A percentile compares a stretch with the other conserved stretches of the same genome.
phyloP scores from a whole-genome alignment of 2,329 filamentous ascomycete species.

The Phoma sp. region DNA sequence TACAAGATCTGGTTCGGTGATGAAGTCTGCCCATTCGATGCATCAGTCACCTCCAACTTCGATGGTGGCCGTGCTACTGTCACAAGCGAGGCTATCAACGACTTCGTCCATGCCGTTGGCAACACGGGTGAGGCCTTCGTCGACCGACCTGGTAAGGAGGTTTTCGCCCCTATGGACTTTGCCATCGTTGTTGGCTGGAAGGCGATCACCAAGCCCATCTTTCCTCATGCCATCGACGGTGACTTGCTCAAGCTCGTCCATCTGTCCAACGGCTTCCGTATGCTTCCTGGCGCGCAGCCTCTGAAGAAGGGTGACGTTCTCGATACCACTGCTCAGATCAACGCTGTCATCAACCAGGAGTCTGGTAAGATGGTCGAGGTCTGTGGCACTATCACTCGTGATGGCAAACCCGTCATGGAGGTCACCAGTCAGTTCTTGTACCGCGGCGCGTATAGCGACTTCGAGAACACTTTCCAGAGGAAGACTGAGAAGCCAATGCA shows the following conservation, averaged over 20 bases:
- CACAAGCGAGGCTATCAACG: conserved; percentile 91
- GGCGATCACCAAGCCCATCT: conserved; percentile 98
- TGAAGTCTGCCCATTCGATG: conserved; percentile 82
- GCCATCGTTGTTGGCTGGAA: conserved; percentile 99
- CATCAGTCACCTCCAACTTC: conserved; percentile 84
- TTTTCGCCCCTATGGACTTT: conserved; percentile 98
- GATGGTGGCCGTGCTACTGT: conserved; percentile 88
- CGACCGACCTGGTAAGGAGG: conserved; percentile 90
- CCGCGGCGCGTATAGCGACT: conserved; percentile 90
- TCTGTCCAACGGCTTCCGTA: conserved; percentile 96
- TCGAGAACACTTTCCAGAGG: conserved; percentile 97
- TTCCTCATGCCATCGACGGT: conserved; percentile 94
- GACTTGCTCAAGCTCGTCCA: conserved; percentile 96
- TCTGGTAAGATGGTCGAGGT: conserved; percentile 99
- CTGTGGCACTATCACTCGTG: conserved; percentile 91
- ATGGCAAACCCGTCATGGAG: conserved; percentile 90
- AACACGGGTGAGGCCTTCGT: conserved; percentile 98
- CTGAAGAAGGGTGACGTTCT: conserved; percentile 95
- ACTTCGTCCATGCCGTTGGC: conserved; percentile 98
- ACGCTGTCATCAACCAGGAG: conserved; percentile 97
- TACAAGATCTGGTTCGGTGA: conserved; percentile 97
- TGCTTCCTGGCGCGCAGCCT: conserved; percentile 94
- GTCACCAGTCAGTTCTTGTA: conserved; percentile 99
- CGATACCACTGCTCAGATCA: conserved; percentile 92
- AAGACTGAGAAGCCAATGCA: conserved; percentile 97